Conservation (phyloP, 1,284 basidiomycete genomes). For the Afroboletus lepidellus region DNA sequence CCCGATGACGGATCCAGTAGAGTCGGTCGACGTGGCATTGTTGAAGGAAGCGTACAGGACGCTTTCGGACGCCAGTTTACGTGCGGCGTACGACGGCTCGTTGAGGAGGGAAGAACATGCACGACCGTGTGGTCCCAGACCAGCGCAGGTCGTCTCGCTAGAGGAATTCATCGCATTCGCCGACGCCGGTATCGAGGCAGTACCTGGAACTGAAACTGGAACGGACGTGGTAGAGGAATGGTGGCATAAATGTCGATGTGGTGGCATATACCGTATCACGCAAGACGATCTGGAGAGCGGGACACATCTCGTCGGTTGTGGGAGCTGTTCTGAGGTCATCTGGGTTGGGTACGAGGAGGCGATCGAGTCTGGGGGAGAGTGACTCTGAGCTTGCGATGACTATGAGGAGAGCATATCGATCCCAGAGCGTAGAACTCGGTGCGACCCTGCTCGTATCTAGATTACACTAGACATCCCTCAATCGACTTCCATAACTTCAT, state of each 20-base stretch:
- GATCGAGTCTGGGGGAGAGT: background rate
- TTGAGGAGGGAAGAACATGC: slow-evolving; percentile 6
- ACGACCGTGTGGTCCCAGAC: slow-evolving; percentile 45
- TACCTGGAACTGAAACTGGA: background rate
- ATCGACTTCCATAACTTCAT: slow-evolving; percentile 28
- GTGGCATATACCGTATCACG: slow-evolving; percentile 58
- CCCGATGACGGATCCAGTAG: slow-evolving; percentile 1
- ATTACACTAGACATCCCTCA: slow-evolving; percentile 10
- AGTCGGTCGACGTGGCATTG: slow-evolving; percentile 46
- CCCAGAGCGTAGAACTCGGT: no score
- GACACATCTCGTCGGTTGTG: slow-evolving; percentile 65
- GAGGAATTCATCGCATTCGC: slow-evolving; percentile 56
- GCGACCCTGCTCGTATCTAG: background rate
- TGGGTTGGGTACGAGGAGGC: slow-evolving; percentile 73
- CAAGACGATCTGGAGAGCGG: slow-evolving; percentile 61
- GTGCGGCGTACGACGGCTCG: slow-evolving; percentile 49
- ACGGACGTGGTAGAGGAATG: slow-evolving; percentile 36
- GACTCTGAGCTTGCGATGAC: no score
- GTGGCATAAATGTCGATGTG: slow-evolving; percentile 67
- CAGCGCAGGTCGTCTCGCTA: slow-evolving; percentile 73
- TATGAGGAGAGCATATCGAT: no score
- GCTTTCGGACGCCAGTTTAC: slow-evolving; percentile 40
- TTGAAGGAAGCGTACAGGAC: slow-evolving; percentile 62
- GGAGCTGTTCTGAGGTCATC: slow-evolving; percentile 70
- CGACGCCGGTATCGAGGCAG: slow-evolving; percentile 12